Conservation (phyloP, 2,329 filamentous ascomycete genomes). For the Trichoderma endophyticum region DNA sequence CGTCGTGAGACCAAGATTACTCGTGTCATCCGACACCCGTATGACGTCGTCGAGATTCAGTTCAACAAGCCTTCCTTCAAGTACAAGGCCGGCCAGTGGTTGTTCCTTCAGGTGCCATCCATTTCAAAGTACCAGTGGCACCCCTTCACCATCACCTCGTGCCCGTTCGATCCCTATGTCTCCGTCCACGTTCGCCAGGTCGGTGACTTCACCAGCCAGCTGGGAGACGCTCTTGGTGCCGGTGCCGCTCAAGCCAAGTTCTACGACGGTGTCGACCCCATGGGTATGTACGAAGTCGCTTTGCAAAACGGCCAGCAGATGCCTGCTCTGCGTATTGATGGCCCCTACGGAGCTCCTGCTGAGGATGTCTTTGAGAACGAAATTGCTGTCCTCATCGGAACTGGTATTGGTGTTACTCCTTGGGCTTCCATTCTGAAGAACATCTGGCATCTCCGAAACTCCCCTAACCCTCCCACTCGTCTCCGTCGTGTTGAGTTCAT, state of each 20-base stretch:
- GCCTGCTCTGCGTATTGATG: conserved; percentile 86
- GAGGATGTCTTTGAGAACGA: conserved; percentile 97
- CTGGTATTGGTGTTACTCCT: conserved; percentile 82
- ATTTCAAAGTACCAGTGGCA: conserved; percentile 94
- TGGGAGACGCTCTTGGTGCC: conserved; percentile 94
- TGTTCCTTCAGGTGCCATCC: conserved; percentile 90
- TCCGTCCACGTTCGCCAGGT: conserved; percentile 95
- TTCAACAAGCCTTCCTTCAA: conserved; percentile 95
- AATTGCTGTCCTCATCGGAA: conserved; percentile 80
- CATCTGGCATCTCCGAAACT: conserved; percentile 93
- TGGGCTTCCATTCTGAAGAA: conserved; percentile 92
- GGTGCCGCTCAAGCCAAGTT: conserved; percentile 83
- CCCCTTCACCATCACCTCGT: conserved; percentile 98
- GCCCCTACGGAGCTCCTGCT: conserved; percentile 92
- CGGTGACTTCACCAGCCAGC: conserved; percentile 88
- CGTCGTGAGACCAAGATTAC: conserved; percentile 84
- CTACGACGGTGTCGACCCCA: conserved; percentile 84
- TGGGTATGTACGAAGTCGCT: conserved; percentile 97
- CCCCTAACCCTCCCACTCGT: conserved; percentile 82
- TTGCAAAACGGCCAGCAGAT: conserved; percentile 90
- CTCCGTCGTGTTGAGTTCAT: conserved; percentile 97
- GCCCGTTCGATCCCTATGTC: conserved; percentile 91
- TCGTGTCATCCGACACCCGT: conserved; percentile 92
- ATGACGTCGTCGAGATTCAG: conserved; percentile 95
- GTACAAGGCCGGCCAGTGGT: conserved; percentile 98